A percentile compares a stretch with the other conserved stretches of the same genome.
Evolutionary conservation across 345 rosid genomes (phyloP).

Genomic region (Moricandia moricandioides): DNA sequence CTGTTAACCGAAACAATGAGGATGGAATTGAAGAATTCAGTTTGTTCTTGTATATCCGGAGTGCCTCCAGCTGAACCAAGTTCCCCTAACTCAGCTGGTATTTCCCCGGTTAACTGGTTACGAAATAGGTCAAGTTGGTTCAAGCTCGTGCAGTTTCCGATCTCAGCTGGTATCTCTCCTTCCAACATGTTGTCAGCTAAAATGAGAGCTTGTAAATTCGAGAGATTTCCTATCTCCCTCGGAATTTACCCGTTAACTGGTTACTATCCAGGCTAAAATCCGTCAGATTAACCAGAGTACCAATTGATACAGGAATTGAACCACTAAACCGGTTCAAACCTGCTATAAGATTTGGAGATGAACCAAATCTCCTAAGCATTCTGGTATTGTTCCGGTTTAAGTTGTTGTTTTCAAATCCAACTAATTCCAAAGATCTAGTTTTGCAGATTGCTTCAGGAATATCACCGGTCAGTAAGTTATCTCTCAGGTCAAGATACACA

Average conservation of each 20-base stretch:
- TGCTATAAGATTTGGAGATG: conserved; percentile 53
- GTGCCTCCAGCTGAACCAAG: conserved; percentile 43
- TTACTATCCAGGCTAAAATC: conserved; percentile 55
- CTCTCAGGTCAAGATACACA: conserved; percentile 54
- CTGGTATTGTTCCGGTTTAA: conserved; percentile 60
- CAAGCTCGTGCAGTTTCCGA: conserved; percentile 58
- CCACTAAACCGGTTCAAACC: conserved; percentile 51
- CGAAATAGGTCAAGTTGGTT: conserved; percentile 47
- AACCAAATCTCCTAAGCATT: conserved; percentile 55
- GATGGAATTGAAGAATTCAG: conserved; percentile 69
- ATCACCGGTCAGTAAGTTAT: conserved; percentile 56
- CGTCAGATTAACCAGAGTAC: conserved; percentile 50
- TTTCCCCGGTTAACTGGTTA: conserved; percentile 57
- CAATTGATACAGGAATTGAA: conserved; percentile 60
- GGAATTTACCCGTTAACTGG: conserved; percentile 65
- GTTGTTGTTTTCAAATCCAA: conserved; percentile 52
- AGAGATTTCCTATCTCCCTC: conserved; percentile 62
- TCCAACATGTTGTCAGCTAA: conserved; percentile 48
- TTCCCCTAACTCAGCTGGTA: conserved; percentile 73
- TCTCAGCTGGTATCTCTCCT: conserved; percentile 64
- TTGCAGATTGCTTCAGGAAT: conserved; percentile 59
- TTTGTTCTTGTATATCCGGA: conserved; percentile 51
- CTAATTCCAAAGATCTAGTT: conserved; percentile 48
- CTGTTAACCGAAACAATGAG: conserved; percentile 53
- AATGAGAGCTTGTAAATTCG: conserved; percentile 43